phyloP scores from a whole-genome alignment of 805 yeast genomes.

The Cyberlindnera lachancei region DNA sequence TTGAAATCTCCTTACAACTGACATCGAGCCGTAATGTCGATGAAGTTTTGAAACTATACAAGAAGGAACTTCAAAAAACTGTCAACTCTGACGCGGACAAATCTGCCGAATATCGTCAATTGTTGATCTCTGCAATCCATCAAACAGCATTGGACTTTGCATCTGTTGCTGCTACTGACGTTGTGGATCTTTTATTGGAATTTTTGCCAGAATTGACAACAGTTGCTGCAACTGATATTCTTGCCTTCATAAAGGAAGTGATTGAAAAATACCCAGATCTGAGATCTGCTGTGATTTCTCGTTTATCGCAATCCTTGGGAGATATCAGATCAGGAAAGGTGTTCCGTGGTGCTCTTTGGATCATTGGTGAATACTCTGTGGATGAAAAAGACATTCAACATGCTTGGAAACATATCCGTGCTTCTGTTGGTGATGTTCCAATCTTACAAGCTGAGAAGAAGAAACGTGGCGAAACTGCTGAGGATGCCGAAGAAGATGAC shows the following conservation, averaged over 20 bases:
- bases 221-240: slow-evolving; percentile 80
- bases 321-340: slow-evolving; percentile 81
- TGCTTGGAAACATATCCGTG: slow-evolving; percentile 82
- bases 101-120: slow-evolving; percentile 78
- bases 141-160: slow-evolving; percentile 80
- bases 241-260: slow-evolving; percentile 89
- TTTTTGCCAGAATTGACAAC: slow-evolving; percentile 81
- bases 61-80: slow-evolving; percentile 80
- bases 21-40: slow-evolving; percentile 86
- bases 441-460: slow-evolving; percentile 68
- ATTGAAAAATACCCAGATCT: slow-evolving; percentile 85
- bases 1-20: slow-evolving; percentile 74
- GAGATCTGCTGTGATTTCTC: slow-evolving; percentile 54
- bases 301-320: slow-evolving; percentile 56
- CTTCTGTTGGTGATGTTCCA: slow-evolving; percentile 86
- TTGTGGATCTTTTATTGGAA: slow-evolving; percentile 81
- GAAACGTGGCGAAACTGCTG: slow-evolving; percentile 30
- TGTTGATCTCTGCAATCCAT: slow-evolving; percentile 82
- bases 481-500: slow-evolving; percentile 20
- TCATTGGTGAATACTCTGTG: slow-evolving; percentile 83
- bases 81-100: slow-evolving; percentile 67
- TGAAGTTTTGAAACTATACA: slow-evolving; percentile 84
- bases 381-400: slow-evolving; percentile 66
- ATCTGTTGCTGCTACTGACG: slow-evolving; percentile 79
- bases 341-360: slow-evolving; percentile 91